phyloP scores from a whole-genome alignment of 179 eudicot species.

The Beta lomatogona region DNA sequence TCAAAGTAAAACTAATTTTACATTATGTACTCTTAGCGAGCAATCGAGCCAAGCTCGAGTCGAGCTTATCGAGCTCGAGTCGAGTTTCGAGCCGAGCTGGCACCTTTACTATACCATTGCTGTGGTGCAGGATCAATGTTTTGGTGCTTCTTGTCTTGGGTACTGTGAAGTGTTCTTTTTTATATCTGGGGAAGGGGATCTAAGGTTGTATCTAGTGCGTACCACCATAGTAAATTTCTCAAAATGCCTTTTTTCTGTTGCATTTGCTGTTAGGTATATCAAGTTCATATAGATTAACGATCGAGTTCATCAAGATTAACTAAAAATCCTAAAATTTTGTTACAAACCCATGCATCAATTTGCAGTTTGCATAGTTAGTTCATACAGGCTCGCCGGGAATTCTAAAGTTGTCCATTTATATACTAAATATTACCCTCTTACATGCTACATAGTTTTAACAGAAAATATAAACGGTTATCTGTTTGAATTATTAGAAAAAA shows the following conservation, averaged over 20 bases:
- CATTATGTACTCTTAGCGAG: no score
- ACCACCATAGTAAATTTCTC: neutral
- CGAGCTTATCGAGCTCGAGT: no score
- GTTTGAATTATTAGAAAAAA: neutral
- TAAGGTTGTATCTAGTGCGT: neutral
- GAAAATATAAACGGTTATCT: neutral
- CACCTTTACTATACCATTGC: neutral
- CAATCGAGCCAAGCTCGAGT: no score
- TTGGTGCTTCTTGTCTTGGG: neutral
- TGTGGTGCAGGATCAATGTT: neutral
- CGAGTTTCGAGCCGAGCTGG: no score
- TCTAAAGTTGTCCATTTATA: neutral
- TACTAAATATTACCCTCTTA: no score
- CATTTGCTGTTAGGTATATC: neutral
- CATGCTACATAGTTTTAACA: neutral
- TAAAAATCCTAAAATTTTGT: neutral
- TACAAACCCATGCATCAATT: neutral
- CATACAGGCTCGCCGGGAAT: neutral
- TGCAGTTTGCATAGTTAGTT: constrained; percentile 5
- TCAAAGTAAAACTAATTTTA: no score
- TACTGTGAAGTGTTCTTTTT: neutral
- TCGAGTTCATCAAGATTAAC: neutral
- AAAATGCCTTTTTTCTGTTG: neutral
- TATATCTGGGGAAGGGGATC: neutral
- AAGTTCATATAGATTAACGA: neutral